A percentile compares a stretch with the other conserved stretches of the same genome.
phyloP scores from a whole-genome alignment of 441 rosid genomes.

The Syzygium malaccense region DNA sequence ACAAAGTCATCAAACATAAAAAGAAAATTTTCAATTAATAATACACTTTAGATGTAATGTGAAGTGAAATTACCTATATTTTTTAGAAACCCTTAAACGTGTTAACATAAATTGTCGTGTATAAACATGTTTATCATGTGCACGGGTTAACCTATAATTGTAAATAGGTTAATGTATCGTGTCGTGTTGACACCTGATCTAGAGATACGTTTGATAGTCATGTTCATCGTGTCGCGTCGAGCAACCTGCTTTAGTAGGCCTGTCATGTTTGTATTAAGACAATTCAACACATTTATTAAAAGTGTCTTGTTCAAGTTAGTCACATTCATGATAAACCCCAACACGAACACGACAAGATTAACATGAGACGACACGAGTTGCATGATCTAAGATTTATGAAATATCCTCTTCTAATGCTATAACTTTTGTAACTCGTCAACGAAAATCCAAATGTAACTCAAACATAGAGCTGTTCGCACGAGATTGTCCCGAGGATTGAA shows the following conservation, averaged over 20 bases:
- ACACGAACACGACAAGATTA: background rate
- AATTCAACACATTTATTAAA: background rate
- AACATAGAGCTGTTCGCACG: background rate
- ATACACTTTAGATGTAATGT: background rate
- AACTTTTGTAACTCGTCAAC: background rate
- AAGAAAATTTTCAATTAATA: background rate
- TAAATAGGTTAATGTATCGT: background rate
- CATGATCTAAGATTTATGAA: background rate
- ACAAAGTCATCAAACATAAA: background rate
- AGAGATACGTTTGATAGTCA: too few species aligned
- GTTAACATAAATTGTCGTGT: background rate
- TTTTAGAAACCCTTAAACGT: background rate
- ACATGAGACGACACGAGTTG: background rate
- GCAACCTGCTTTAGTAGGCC: background rate
- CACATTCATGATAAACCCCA: background rate
- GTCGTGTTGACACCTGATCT: background rate
- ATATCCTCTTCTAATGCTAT: background rate
- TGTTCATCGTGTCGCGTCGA: background rate
- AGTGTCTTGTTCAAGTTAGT: background rate
- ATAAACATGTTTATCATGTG: background rate
- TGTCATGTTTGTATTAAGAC: background rate
- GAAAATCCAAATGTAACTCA: background rate
- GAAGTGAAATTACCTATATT: background rate
- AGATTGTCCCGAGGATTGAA: background rate
- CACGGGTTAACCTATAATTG: background rate